These are phyloP conservation scores for Oryza glumipatula DNA, from an alignment of 176 grass and related monocot species.

Conservation along the genomic window DNA sequence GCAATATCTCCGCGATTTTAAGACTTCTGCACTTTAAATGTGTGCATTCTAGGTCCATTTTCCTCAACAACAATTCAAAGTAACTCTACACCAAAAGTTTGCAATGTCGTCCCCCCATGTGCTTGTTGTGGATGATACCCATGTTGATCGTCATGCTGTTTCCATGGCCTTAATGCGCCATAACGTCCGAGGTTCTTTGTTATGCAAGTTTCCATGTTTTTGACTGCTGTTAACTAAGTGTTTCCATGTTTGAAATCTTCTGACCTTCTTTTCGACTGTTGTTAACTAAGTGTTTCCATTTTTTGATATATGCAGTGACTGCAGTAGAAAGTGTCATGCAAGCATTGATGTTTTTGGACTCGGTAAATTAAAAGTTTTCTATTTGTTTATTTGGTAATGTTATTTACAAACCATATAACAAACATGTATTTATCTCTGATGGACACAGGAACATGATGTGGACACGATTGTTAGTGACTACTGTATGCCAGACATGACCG, in stretches of 20 bases:
- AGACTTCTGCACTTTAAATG: background rate
- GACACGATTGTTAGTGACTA: background rate
- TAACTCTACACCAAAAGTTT: background rate
- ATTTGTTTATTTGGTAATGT: background rate
- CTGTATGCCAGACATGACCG: background rate
- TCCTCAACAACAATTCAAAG: background rate
- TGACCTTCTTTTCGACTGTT: background rate
- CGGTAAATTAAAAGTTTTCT: background rate
- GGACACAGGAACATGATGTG: background rate
- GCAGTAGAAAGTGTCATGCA: background rate
- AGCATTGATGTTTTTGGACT: background rate
- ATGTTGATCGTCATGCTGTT: background rate
- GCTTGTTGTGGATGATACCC: conserved; percentile 5
- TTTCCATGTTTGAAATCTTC: too few species aligned
- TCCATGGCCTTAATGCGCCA: background rate
- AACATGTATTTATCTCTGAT: background rate
- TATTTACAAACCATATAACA: background rate
- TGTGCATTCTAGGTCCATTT: background rate
- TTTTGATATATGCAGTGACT: background rate
- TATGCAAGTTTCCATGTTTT: background rate
- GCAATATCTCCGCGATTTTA: background rate
- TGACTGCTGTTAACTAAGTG: background rate
- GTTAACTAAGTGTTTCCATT: background rate
- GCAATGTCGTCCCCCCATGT: background rate
- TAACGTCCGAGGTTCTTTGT: background rate